Evolutionary conservation across 352 stramenopile species (phyloP), one percentile per base, ranked within the genome.

Genomic region (Phytophthora capsici): DNA sequence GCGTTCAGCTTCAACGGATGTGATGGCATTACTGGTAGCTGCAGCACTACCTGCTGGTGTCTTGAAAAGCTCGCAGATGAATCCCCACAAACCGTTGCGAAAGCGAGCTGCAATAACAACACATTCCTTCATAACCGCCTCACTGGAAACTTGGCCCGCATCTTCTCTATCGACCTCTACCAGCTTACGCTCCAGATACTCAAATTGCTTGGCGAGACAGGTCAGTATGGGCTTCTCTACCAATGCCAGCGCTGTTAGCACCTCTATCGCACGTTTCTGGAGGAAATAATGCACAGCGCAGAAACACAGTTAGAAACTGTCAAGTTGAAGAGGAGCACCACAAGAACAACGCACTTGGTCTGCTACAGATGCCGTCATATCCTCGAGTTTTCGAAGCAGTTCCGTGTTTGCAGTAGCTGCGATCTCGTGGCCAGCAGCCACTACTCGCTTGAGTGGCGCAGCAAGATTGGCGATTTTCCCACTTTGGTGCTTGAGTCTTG

Each of bases 51-150:
- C 48, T 8, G 70, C 57, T n/a, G 77, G 51, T 0, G 77, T 71
- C 62, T 87, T 85, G 62, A 94, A 92, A 6, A 89, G 49, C 20
- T 94, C 84, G 53, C 84, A 93, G 32, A 93, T 84, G 12, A 93
- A 82, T 6, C 74, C 67, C 86, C 86, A 93, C 7, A 94, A 56
- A 0, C 86, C 81, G 26, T 64, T 89, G 14, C 79, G 77, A 61
- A 94, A 93, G 16, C 83, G 80, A 22, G 72, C 72, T n/a, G 90
- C 71, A 30, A 91, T 57, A 4, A 66, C 75, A 0, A 75, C 71
- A 38, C 79, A 88, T 20, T 86, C 81, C 30, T 75, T 77, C 22
- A 94, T 78, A n/a, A 90, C 63, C 1, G 64, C 64, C 1, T 73
- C 57, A 8, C 66, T 47, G 13, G 76, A 63, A 9, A 46, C 46